Percentiles rank a stretch among this genome's conserved stretches.
Conservation (phyloP, 306 rosid species). For the Casuarina equisetifolia region DNA sequence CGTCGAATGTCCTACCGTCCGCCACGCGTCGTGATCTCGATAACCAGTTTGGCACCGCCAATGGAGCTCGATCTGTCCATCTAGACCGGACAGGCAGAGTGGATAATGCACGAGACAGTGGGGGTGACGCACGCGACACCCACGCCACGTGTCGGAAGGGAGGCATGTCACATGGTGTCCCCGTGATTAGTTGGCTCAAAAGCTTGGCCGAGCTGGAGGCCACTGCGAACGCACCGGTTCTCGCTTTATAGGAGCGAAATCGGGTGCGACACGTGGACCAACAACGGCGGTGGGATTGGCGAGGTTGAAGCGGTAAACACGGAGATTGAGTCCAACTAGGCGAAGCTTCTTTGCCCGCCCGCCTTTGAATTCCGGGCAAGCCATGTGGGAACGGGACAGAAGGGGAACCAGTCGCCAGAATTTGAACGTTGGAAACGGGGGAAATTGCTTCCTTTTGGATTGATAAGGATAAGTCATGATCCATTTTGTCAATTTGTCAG, state of each 20-base stretch:
- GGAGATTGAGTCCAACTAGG: conserved; percentile 26
- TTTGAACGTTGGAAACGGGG: not conserved
- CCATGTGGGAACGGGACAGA: conserved; percentile 11
- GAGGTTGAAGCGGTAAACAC: conserved; percentile 33
- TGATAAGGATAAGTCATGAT: too few species aligned
- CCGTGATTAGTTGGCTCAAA: conserved; percentile 32
- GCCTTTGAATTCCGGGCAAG: conserved; percentile 2
- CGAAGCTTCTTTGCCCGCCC: not conserved
- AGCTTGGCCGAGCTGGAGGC: conserved; percentile 20
- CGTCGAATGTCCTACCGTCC: not conserved
- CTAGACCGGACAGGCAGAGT: conserved; percentile 35
- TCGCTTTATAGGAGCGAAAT: not conserved
- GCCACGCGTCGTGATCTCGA: conserved; percentile 23
- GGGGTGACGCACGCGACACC: conserved; percentile 31
- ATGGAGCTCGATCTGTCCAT: conserved; percentile 22
- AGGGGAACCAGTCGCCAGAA: not conserved
- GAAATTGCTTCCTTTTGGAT: not conserved
- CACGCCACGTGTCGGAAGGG: conserved; percentile 37
- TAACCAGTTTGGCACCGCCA: conserved; percentile 36
- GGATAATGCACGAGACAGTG: not conserved
- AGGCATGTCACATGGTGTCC: conserved; percentile 19
- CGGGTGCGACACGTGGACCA: not conserved
- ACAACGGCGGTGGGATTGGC: not conserved
- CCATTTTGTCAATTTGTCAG: too few species aligned
- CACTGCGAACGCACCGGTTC: not conserved